Conservation (phyloP, 2,329 filamentous ascomycete species). For the Sporothrix sp. region DNA sequence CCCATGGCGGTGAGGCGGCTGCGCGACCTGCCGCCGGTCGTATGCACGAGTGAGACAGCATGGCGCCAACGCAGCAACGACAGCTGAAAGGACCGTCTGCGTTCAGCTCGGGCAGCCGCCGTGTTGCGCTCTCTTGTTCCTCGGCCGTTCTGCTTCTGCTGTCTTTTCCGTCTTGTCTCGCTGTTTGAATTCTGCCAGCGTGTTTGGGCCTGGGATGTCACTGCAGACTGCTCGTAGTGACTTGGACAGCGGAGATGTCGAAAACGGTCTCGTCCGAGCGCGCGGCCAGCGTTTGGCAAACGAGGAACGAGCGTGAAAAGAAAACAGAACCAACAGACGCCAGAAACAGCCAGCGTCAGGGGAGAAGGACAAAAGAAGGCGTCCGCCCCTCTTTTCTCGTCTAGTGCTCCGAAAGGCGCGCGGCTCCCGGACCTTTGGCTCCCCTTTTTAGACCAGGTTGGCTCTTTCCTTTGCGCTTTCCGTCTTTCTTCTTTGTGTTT, state of each 20-base stretch:
- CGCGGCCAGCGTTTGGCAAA: no score
- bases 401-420: not conserved
- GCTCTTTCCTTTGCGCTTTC: not conserved
- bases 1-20: no score
- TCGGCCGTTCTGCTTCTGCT: no score
- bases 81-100: no score
- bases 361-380: not conserved
- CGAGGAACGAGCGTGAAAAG: not conserved
- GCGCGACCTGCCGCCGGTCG: not conserved
- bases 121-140: no score
- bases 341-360: not conserved
- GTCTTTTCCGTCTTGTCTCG: no score
- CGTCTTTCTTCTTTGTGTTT: not conserved
- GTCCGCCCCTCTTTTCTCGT: not conserved
- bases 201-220: no score
- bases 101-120: no score
- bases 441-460: not conserved
- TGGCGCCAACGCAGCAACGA: not conserved
- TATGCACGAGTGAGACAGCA: not conserved
- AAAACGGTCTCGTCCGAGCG: no score
- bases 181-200: no score
- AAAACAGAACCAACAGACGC: not conserved
- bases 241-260: no score
- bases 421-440: slow-evolving; percentile 2
- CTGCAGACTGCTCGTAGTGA: no score